Conservation (phyloP, 2,329 filamentous ascomycete species). For the Harringtonia aguacate region DNA sequence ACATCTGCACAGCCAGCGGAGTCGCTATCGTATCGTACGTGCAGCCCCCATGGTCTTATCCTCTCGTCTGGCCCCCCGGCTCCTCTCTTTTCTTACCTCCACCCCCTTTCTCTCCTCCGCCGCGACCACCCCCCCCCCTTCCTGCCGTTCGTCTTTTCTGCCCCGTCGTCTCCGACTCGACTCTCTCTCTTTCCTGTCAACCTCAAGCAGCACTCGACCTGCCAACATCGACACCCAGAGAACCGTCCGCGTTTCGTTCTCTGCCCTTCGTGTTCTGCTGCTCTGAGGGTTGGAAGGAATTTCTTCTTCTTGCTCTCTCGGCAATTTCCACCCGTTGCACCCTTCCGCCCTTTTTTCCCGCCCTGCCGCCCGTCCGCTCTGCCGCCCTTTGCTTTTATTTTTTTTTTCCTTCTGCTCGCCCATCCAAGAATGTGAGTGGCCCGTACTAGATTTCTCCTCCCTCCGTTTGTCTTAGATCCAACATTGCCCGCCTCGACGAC, state of each 20-base stretch:
- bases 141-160: constrained; percentile 1
- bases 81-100: constrained; percentile 1
- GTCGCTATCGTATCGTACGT: neutral
- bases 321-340: too few species aligned
- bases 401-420: too few species aligned
- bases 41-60: neutral
- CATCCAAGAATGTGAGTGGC: too few species aligned
- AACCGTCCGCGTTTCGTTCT: neutral
- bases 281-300: too few species aligned
- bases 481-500: too few species aligned
- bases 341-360: too few species aligned
- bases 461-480: too few species aligned
- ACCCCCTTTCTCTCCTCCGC: neutral
- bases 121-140: neutral
- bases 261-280: neutral
- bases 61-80: neutral
- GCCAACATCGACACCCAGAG: neutral
- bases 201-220: neutral
- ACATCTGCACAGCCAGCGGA: too few species aligned
- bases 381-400: too few species aligned
- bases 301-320: too few species aligned
- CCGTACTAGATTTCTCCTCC: too few species aligned
- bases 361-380: too few species aligned
- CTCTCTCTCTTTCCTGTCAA: neutral
- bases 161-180: neutral